Evolutionary conservation across 108 stramenopile species (phyloP), one percentile per base, ranked within the genome.

Genomic region (Conticribra weissflogii): DNA sequence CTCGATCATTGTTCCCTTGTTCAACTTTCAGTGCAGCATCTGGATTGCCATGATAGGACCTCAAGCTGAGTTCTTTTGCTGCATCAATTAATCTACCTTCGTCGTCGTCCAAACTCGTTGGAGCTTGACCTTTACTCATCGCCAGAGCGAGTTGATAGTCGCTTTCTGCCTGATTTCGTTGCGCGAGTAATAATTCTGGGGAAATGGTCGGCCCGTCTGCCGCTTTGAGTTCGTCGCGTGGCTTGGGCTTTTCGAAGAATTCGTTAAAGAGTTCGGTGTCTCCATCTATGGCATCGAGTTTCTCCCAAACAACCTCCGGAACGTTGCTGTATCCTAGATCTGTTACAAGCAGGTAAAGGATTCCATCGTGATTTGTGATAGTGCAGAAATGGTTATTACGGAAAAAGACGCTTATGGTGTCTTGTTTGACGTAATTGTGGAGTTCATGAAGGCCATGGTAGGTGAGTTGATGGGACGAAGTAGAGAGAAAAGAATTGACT

Each of bases 341-440:
- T 12, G 97, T 98, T n/a, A 95, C 94, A 14, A 98, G 74, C n/a
- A 95, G 66, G 53, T 87, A 96, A 22, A 98, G 67, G 0, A 62
- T 61, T 15, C 80, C 88, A 24, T 94, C 63, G 47, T 89, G 81
- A 83, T 95, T 95, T 62, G 97, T 96, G 44, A 97, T 27, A 0
- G 96, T 96, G 25, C 81, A 87, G 71, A 97, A 99, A 51, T 99
- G 98, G 62, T 98, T 97, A 84, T 99, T 98, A 9, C 97, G 95
- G 67, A 98, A 99, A 71, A 99, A 97, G 7, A 96, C 94, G 28
- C 72, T 86, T 44, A 98, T 69, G 28, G 87, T 54, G 28, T 91
- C 83, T 36, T 94, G 86, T 8, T 74, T 59, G 14, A 99, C 53
- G 57, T 88, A 69, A 29, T 82, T 75, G 74, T 97, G 92, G 32